Evolutionary conservation across 441 rosid genomes (phyloP).

Genomic region (Pelargonium fulgidum): DNA sequence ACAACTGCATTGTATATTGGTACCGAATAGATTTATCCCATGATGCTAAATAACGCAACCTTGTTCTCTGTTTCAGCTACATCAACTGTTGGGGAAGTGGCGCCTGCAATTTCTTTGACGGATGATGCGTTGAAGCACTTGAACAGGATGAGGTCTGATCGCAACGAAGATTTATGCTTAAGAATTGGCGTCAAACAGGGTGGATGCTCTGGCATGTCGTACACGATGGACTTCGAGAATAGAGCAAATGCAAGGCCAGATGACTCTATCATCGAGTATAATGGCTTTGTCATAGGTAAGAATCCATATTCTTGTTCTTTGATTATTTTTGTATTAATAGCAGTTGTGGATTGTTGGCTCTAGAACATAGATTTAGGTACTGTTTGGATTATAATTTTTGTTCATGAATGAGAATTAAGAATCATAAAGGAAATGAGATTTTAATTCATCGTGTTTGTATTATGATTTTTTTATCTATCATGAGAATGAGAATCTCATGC

Average conservation of each 20-base stretch:
- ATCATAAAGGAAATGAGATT: too few relatives aligned
- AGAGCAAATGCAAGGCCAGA: constrained; percentile 60
- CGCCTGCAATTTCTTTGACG: constrained; percentile 65
- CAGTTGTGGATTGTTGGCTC: too few relatives aligned
- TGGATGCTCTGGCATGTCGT: constrained; percentile 96
- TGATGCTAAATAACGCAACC: not conserved
- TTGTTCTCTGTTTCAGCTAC: constrained; percentile 26
- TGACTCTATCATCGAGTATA: constrained; percentile 67
- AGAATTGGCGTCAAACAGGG: constrained; percentile 94
- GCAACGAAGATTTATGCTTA: constrained; percentile 69
- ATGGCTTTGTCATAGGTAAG: constrained; percentile 78
- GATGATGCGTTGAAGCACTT: constrained; percentile 73
- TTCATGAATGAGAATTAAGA: too few relatives aligned
- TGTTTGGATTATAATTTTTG: too few relatives aligned
- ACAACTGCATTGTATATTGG: too few relatives aligned
- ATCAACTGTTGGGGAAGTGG: constrained; percentile 45
- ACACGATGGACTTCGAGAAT: constrained; percentile 87
- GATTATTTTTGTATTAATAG: not conserved
- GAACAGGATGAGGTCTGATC: constrained; percentile 70
- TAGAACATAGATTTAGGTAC: too few relatives aligned
- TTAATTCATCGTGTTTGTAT: too few relatives aligned
- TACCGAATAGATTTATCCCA: too few relatives aligned
- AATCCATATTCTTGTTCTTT: not conserved
- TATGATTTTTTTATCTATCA: too few relatives aligned
- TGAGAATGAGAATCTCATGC: too few relatives aligned